phyloP scores from a whole-genome alignment of 2,329 filamentous ascomycete species.

The Epicoccum nigrum region DNA sequence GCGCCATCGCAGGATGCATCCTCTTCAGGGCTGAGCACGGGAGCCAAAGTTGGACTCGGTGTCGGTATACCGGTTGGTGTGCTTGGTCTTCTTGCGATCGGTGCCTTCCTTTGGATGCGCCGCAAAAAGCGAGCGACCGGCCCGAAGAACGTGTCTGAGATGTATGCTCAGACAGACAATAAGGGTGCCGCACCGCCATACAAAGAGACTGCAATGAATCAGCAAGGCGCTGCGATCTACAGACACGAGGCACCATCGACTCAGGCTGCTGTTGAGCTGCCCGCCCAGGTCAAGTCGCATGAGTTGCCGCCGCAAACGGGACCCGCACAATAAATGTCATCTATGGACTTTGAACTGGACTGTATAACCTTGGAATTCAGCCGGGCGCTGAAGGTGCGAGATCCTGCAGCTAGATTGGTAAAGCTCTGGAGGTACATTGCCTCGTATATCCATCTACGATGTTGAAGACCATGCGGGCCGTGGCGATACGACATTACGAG shows the following conservation, averaged over 20 bases:
- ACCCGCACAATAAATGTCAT: background rate
- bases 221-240: background rate
- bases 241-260: slow-evolving; percentile 2
- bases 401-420: no score
- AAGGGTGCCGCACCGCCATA: background rate
- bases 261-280: background rate
- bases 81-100: slow-evolving; percentile 11
- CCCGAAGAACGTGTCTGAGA: background rate
- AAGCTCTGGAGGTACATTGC: no score
- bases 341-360: no score
- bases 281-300: background rate
- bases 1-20: background rate
- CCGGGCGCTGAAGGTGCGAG: no score
- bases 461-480: no score
- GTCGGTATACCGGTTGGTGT: slow-evolving; percentile 15
- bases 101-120: slow-evolving; percentile 6
- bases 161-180: background rate
- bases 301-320: background rate
- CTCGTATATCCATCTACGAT: no score
- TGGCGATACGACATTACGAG: no score
- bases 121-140: background rate
- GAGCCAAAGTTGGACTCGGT: slow-evolving; percentile 15
- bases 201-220: slow-evolving; percentile 1
- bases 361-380: no score
- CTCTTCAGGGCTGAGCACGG: slow-evolving; percentile 1